Evolutionary conservation across 1,284 basidiomycete genomes (phyloP).

Genomic region (Austropuccinia psidii): DNA sequence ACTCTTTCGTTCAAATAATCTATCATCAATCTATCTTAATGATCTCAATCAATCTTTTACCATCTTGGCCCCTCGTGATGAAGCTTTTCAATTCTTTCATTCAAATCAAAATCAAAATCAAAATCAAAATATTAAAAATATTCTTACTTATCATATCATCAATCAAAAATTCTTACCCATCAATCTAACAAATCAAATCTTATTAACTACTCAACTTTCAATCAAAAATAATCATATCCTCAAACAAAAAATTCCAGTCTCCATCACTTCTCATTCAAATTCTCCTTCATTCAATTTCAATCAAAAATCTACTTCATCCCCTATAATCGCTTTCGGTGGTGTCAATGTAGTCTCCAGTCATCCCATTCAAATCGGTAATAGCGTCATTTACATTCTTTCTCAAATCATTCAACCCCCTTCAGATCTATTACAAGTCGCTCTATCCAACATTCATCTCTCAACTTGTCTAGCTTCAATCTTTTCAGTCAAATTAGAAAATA

Average conservation of each 20-base stretch:
- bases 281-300: too few relatives aligned
- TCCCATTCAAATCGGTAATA: conserved; percentile 65
- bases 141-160: conserved; percentile 74
- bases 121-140: conserved; percentile 60
- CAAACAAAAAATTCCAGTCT: conserved; percentile 65
- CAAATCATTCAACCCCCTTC: conserved; percentile 71
- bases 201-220: conserved; percentile 66
- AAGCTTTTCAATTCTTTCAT: conserved; percentile 56
- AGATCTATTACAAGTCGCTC: conserved; percentile 70
- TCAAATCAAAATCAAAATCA: conserved; percentile 32
- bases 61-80: conserved; percentile 80
- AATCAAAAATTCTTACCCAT: conserved; percentile 63
- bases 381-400: conserved; percentile 82
- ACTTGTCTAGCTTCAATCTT: conserved; percentile 83
- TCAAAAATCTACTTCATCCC: conserved; percentile 47
- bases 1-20: conserved; percentile 69
- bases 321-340: conserved; percentile 71
- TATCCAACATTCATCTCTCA: conserved; percentile 73
- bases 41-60: conserved; percentile 60
- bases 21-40: conserved; percentile 69
- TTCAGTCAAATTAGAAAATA: conserved; percentile 68
- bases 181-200: conserved; percentile 63
- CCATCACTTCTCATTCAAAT: conserved; percentile 56
- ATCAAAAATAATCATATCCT: neutral
- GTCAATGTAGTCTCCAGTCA: conserved; percentile 67